These are phyloP conservation scores for Boletus reticulatus DNA, from an alignment of 768 basidiomycete species.

Conservation along the genomic window DNA sequence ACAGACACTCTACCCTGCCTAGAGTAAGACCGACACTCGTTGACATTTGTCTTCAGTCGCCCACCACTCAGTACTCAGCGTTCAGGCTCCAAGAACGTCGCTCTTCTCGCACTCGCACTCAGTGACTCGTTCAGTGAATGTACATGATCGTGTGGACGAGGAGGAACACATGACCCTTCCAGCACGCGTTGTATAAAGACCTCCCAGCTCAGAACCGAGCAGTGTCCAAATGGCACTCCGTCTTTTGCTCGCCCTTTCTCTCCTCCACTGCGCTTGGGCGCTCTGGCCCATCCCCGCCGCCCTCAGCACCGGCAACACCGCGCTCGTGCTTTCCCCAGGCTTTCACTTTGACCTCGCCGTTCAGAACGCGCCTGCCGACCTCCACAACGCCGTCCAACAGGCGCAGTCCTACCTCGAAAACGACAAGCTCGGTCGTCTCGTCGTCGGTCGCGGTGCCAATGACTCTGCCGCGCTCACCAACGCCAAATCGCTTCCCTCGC, in stretches of 20 bases:
- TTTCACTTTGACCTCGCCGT: constrained; percentile 32
- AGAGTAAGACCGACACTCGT: too few relatives aligned
- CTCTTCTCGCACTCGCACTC: too few relatives aligned
- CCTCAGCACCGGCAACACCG: constrained; percentile 21
- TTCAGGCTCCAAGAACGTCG: too few relatives aligned
- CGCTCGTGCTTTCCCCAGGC: constrained; percentile 21
- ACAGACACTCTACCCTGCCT: too few relatives aligned
- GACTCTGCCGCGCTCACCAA: constrained; percentile 26
- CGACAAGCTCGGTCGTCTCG: constrained; percentile 40
- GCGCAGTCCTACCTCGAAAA: constrained; percentile 30
- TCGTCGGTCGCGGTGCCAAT: constrained; percentile 38
- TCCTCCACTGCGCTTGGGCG: constrained; percentile 12
- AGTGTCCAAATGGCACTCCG: constrained; percentile 1
- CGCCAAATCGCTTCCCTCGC: constrained; percentile 25
- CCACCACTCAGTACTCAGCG: too few relatives aligned
- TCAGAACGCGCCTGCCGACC: constrained; percentile 29
- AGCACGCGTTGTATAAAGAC: too few relatives aligned
- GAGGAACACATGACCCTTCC: too few relatives aligned
- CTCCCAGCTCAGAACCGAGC: too few relatives aligned
- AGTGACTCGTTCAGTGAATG: too few relatives aligned
- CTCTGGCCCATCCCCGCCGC: constrained; percentile 35
- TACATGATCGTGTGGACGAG: too few relatives aligned
- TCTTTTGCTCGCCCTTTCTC: constrained; percentile 6
- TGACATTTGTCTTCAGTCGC: too few relatives aligned
- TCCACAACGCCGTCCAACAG: constrained; percentile 33